Base-by-base conservation (phyloP, 2,329 filamentous ascomycete species). In the Clarireedia paspali region DNA sequence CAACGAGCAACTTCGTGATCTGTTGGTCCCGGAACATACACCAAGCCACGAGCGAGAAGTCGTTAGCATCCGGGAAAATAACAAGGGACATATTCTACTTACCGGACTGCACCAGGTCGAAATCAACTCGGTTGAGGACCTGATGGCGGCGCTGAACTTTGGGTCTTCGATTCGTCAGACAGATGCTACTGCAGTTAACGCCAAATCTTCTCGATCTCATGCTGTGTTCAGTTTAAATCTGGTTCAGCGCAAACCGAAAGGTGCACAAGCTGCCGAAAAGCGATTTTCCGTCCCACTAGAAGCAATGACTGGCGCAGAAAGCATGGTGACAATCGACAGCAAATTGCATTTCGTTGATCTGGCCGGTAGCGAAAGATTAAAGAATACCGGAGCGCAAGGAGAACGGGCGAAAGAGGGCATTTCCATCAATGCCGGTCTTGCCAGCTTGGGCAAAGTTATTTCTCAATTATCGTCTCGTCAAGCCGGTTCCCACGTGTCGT, bases 291-390 rank as follows among this genome's bases (percentile, higher is more conserved):
- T 95, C 61, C 91, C 92, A 0, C 69, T 92, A 5, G 94, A 97
- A 68, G 82, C 86, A 40, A 82, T 94, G 76, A 82, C 85, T 2
- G 80, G 82, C 24, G 82, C 85, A 17, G 82, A 85, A 36, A 79
- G 79, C 49, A 83, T 82, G 72, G 80, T 97, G 44, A 96, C 91
- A 0, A 88, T 94, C 9, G 94, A 99, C 71, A 99, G 94, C 82
- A 99, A 99, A 73, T 80, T 99, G 50, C 94, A 99, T 70, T 99
- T 99, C 69, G 94, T 99, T 58, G 94, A 99, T 82, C 75, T 99
- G 70, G 94, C 94, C 51, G 94, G 94, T 62, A 97, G 94, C 70
- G 94, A 99, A 74, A 83, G 94, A 64, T 76, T 99, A 67, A 99
- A 99, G 75, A 97, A 99, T 66, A 99, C 94, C 0, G 90, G 91